A percentile compares a stretch with the other conserved stretches of the same genome.
Evolutionary conservation across 2,329 filamentous ascomycete genomes (phyloP).

Genomic region (Teratosphaeria destructans): DNA sequence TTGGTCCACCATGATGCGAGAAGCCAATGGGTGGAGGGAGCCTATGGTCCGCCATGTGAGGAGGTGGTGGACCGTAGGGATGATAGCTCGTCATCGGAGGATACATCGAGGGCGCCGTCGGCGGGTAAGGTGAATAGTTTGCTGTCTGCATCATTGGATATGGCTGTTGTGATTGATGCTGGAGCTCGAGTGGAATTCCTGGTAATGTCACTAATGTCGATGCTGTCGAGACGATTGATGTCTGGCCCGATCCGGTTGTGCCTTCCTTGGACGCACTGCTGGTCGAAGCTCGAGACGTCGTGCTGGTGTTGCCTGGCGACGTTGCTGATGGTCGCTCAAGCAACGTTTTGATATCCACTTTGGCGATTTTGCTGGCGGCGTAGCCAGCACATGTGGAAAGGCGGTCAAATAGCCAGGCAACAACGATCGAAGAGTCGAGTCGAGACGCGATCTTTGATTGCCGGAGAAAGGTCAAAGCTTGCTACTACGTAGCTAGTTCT

Average conservation of each 20-base stretch:
- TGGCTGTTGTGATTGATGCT: conserved; percentile 7
- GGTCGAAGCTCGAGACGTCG: conserved; percentile 21
- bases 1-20: conserved; percentile 30
- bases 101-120: conserved; percentile 10
- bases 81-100: conserved; percentile 19
- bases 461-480: neutral
- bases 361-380: conserved; percentile 47
- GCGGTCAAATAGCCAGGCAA: neutral
- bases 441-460: neutral
- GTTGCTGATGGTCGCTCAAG: conserved; percentile 69
- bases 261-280: conserved; percentile 17
- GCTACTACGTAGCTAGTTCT: neutral
- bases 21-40: conserved; percentile 16
- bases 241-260: conserved; percentile 9
- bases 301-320: conserved; percentile 38
- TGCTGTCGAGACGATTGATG: conserved; percentile 14
- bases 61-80: conserved; percentile 15
- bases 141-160: conserved; percentile 21
- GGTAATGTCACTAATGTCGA: conserved; percentile 14
- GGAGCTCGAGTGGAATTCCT: conserved; percentile 8
- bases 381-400: conserved; percentile 30
- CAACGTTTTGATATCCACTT: conserved; percentile 90
- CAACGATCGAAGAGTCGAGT: neutral
- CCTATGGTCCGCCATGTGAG: conserved; percentile 17
- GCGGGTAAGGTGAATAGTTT: conserved; percentile 15